Base-by-base conservation (phyloP, 495 filamentous ascomycete species). In the Ramalina intermedia region DNA sequence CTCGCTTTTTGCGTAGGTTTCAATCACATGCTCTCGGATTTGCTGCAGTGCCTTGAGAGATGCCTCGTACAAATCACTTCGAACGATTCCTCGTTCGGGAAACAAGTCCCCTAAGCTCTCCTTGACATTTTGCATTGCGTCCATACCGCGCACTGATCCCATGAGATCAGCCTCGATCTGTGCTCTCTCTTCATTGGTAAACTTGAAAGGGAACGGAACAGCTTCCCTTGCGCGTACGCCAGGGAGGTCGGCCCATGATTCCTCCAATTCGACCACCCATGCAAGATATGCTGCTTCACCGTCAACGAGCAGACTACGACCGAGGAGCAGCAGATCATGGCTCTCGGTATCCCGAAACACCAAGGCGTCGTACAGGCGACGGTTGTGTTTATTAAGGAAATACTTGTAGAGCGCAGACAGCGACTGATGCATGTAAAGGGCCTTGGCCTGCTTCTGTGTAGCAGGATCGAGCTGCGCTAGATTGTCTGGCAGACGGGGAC, bases 201-300 rank as follows among this genome's bases (percentile, higher is more conserved):
- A 58, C 21, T 62, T 20, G 38, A 65, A 58, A 13, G 61, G 61
- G 51, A 65, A 65, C 46, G 58, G 61, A 11, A 20, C 26, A 17
- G 59, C 44, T 40, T 51, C 50, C 18, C 33, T 55, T 2, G 58
- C 58, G 51, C 54, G 53, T 17, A 61, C 43, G 52, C 52, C 53
- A 29, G 57, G 59, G 48, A 63, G 53, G 14, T 59, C 55, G 40
- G 52, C 17, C 58, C 61, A 67, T 60, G 23, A 61, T 23, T 16
- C 55, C 41, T 64, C 55, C 48, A 65, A 48, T 49, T 65, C 59
- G 37, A 57, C 58, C 17, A 63, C 26, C 48, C 60, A 59, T 7
- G 59, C 63, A 52, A 57, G 62, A 46, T 62, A 66, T 33, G 62
- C 60, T 37, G 62, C 58, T 51, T 66, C 62, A 43, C 62, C 61